A percentile compares a stretch with the other conserved stretches of the same genome.
Conservation (phyloP, 2,329 filamentous ascomycete genomes). For the Coniochaeta ligniaria region DNA sequence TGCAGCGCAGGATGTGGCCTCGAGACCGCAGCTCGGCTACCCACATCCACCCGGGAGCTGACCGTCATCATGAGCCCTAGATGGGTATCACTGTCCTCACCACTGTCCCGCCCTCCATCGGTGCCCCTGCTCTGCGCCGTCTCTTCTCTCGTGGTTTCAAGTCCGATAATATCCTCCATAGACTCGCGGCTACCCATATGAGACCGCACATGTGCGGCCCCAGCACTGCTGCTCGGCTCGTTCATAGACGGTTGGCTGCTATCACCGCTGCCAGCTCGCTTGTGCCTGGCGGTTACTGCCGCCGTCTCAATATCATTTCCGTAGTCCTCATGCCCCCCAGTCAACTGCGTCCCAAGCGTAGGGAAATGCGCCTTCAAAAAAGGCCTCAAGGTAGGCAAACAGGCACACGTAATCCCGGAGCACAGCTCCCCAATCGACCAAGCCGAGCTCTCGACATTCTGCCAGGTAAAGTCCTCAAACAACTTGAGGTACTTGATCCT, state of each 20-base stretch:
- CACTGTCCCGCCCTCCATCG: neutral
- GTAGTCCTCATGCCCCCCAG: neutral
- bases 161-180: neutral
- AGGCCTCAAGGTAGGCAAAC: constrained; percentile 23
- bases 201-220: neutral
- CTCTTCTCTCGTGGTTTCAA: neutral
- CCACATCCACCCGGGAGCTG: neutral
- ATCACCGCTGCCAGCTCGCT: neutral
- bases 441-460: constrained; percentile 23
- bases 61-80: neutral
- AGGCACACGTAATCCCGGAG: constrained; percentile 26
- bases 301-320: neutral
- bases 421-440: constrained; percentile 27
- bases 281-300: neutral
- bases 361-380: constrained; percentile 11
- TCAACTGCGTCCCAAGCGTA: constrained; percentile 1
- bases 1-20: no score
- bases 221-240: neutral
- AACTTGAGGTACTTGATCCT: constrained; percentile 26
- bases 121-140: neutral
- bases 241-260: neutral
- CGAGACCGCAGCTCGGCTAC: neutral
- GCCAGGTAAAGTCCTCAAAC: constrained; percentile 25
- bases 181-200: neutral
- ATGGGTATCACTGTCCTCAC: neutral